Conservation (phyloP, 106 monocot genomes). For the Phalaenopsis aphrodite region DNA sequence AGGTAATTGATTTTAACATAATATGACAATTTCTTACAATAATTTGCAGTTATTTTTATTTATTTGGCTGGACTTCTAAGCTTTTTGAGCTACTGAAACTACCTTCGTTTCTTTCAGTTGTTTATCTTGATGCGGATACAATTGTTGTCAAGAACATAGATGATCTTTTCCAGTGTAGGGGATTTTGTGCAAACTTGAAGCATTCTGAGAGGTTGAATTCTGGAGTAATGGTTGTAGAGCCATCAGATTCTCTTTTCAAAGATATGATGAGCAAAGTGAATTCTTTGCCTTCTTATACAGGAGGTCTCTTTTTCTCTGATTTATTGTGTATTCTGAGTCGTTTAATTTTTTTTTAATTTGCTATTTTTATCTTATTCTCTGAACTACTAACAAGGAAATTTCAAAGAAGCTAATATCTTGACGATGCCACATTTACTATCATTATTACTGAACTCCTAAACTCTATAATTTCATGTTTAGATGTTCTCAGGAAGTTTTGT, state of each 20-base stretch:
- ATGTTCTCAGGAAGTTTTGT: neutral
- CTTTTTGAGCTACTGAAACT: neutral
- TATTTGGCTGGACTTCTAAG: neutral
- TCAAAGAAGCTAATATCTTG: neutral
- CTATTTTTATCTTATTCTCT: neutral
- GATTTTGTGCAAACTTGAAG: conserved; percentile 95
- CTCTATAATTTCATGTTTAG: neutral
- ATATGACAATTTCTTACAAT: neutral
- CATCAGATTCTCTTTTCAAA: conserved; percentile 70
- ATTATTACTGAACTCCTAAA: neutral
- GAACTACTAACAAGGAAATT: neutral
- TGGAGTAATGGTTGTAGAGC: conserved; percentile 99
- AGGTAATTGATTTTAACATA: conserved; percentile 39
- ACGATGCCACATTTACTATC: neutral
- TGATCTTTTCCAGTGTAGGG: conserved; percentile 89
- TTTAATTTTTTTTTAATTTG: neutral
- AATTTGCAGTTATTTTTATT: neutral
- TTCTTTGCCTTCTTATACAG: conserved; percentile 81
- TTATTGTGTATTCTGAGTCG: neutral
- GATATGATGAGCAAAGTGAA: conserved; percentile 95
- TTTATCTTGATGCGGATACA: conserved; percentile 99
- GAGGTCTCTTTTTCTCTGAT: conserved; percentile 45
- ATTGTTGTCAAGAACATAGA: conserved; percentile 93
- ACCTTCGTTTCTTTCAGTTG: conserved; percentile 45
- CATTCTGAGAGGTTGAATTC: conserved; percentile 99